Base-by-base conservation (phyloP, 129 eudicot genomes). In the Helianthus annuus region DNA sequence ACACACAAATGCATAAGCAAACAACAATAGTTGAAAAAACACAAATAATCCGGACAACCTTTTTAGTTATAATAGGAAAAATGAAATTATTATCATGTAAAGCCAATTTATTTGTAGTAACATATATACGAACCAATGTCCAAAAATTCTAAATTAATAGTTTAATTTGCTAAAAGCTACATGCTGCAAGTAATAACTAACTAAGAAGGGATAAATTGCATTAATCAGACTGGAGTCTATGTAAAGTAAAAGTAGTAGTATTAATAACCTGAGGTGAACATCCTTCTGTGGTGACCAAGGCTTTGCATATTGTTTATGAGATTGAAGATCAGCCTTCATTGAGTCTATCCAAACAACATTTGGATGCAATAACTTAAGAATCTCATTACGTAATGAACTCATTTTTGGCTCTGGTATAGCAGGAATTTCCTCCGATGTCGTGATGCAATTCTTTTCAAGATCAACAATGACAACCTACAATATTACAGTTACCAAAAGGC, bases 381-480 rank as follows among this genome's bases (percentile, higher is more conserved):
- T 84, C 56, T 90, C 98, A 58, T 62, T 77, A 12, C 97, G 93
- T 78, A 94, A 79, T 57, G 79, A 66, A 86, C 85, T 90, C 66
- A 74, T 71, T 83, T 94, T 97, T 69, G 98, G 98, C 86, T 94
- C 98, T 34, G 98, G 98, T 72, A 94, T 72, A 24, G 88, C 83
- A 71, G 98, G 98, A 68, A 94, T 9, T 19, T 94, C 98, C 83
- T 94, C 98, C 4, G 96, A 66, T 34, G 97, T 94, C 44, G 90
- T 87, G 85, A 94, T 86, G 76, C 79, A 75, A 62, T 94, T 94
- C 29, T 81, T 84, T 64, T 94, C 98, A 83, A 94, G 98, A 85
- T 94, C 98, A 36, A 90, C 98, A 80, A 94, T 89, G 61, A 94
- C 98, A 54, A 94, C 98, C 98, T 94, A 79, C 83, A 86, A 61